phyloP scores from a whole-genome alignment of 2,329 filamentous ascomycete genomes.

The Orbilia blumenaviensis region DNA sequence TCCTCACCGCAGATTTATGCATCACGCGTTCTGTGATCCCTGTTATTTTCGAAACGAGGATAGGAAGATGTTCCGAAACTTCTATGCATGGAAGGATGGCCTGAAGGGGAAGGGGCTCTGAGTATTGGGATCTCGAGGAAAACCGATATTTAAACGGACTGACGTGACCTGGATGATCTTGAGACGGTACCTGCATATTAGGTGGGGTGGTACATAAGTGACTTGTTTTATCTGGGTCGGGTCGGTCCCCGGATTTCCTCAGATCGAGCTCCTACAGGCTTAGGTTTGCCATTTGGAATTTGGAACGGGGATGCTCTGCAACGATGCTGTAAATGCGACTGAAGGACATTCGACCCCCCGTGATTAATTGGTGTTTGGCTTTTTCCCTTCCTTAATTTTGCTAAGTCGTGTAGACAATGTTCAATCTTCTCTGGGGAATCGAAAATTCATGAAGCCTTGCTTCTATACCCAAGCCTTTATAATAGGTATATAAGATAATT shows the following conservation, averaged over 20 bases:
- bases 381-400: too few species aligned
- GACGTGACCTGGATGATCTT: background rate
- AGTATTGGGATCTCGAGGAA: background rate
- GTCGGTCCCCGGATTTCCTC: background rate
- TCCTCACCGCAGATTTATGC: background rate
- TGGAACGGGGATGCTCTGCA: too few species aligned
- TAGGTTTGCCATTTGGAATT: too few species aligned
- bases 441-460: too few species aligned
- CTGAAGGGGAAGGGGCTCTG: background rate
- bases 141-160: background rate
- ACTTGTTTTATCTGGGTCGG: background rate
- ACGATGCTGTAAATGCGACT: too few species aligned
- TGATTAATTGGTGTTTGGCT: too few species aligned
- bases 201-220: background rate
- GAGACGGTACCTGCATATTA: slow-evolving; percentile 1
- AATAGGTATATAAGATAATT: too few species aligned
- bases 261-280: too few species aligned
- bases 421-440: too few species aligned
- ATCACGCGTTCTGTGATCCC: background rate
- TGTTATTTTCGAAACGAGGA: background rate
- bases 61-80: background rate
- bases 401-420: too few species aligned
- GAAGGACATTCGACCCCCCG: too few species aligned
- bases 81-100: background rate
- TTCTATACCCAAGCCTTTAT: too few species aligned